Percentiles rank a stretch among this genome's conserved stretches.
These are phyloP conservation scores for Prunella vulgaris DNA, from an alignment of 257 asterid species.

Conservation along the genomic window DNA sequence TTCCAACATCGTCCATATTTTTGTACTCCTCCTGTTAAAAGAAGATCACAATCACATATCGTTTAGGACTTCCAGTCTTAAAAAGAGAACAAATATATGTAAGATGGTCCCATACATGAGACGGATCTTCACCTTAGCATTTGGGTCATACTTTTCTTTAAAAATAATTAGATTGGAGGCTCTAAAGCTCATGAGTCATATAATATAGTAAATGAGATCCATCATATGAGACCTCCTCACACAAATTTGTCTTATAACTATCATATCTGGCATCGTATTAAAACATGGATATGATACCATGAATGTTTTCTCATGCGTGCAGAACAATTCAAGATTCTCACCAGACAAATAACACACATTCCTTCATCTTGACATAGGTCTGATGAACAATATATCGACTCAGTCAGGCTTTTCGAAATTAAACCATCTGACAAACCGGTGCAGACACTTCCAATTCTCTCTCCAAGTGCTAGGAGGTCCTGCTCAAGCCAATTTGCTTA, in stretches of 20 bases:
- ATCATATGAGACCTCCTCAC: no score
- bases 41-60: not conserved
- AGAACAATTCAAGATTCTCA: slow-evolving; percentile 27
- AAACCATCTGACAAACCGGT: slow-evolving; percentile 66
- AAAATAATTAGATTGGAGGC: no score
- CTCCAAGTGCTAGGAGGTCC: slow-evolving; percentile 87
- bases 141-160: no score
- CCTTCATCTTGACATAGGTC: slow-evolving; percentile 50
- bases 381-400: slow-evolving; percentile 47
- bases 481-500: slow-evolving; percentile 22
- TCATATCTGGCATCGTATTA: not conserved
- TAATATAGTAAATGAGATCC: no score
- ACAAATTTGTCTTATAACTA: not conserved
- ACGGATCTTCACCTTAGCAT: no score
- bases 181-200: no score
- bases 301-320: not conserved
- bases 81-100: slow-evolving; percentile 17
- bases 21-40: slow-evolving; percentile 59
- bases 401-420: slow-evolving; percentile 47
- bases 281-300: not conserved
- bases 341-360: slow-evolving; percentile 73
- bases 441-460: slow-evolving; percentile 72
- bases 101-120: no score
- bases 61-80: not conserved
- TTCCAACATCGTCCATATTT: slow-evolving; percentile 57